Percentiles rank a stretch among this genome's conserved stretches.
These are phyloP conservation scores for Colletotrichum sp. DNA, from an alignment of 2,329 filamentous ascomycete genomes.

Conservation along the genomic window DNA sequence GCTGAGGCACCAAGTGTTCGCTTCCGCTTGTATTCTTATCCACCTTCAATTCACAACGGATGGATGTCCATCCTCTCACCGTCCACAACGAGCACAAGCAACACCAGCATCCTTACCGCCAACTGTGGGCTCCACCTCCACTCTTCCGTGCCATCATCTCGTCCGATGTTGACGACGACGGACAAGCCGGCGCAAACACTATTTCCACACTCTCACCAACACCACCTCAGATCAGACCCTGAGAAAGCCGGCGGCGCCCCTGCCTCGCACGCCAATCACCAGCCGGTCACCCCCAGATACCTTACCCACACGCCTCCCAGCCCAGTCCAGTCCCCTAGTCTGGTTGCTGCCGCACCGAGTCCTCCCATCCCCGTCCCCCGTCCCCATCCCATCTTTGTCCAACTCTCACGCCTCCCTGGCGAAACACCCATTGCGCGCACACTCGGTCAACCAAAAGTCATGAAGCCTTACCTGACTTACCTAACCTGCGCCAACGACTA, in stretches of 20 bases:
- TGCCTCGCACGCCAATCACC: background rate
- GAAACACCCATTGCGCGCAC: slow-evolving; percentile 4
- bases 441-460: background rate
- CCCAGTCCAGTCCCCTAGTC: background rate
- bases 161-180: background rate
- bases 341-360: background rate
- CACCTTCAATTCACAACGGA: background rate
- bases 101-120: background rate
- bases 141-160: background rate
- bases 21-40: background rate
- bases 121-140: background rate
- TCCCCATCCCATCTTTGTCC: background rate
- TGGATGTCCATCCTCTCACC: background rate
- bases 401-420: slow-evolving; percentile 6
- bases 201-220: slow-evolving; percentile 7
- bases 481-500: background rate
- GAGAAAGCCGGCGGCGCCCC: background rate
- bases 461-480: background rate
- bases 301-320: slow-evolving; percentile 16
- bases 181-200: background rate
- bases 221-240: background rate
- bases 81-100: background rate
- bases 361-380: background rate
- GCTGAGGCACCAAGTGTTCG: background rate
- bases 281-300: slow-evolving; percentile 10